Conservation (phyloP, 371 early-diverging fungal species). For the Rhizopus arrhizus region DNA sequence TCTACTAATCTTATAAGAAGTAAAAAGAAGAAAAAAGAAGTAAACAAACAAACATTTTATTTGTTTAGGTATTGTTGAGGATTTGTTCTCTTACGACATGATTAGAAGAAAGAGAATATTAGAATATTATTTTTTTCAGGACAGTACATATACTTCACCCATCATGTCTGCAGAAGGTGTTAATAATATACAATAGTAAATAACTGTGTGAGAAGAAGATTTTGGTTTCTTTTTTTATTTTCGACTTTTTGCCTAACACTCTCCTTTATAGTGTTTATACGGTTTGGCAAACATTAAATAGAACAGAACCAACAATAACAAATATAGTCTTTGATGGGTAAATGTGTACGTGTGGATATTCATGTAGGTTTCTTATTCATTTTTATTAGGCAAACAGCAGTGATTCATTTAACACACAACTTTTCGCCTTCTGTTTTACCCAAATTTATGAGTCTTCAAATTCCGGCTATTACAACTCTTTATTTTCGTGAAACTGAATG, state of each 20-base stretch:
- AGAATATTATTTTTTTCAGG: constrained; percentile 41
- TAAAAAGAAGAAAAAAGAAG: background rate
- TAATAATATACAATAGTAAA: constrained; percentile 53
- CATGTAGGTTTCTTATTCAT: background rate
- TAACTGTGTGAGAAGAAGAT: background rate
- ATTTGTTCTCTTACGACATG: constrained; percentile 43
- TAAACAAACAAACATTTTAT: background rate
- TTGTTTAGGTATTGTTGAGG: constrained; percentile 38
- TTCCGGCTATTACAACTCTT: constrained; percentile 59
- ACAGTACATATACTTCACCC: constrained; percentile 48
- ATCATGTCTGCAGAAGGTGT: constrained; percentile 56
- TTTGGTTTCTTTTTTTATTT: no score
- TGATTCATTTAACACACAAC: constrained; percentile 54
- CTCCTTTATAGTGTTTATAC: constrained; percentile 48
- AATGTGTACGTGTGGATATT: no score
- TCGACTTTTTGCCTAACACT: no score
- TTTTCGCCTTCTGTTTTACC: constrained; percentile 58
- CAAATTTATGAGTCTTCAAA: constrained; percentile 38
- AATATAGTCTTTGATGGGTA: constrained; percentile 60
- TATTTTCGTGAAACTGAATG: constrained; percentile 51
- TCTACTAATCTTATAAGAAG: constrained; percentile 2
- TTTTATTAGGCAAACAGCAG: constrained; percentile 51
- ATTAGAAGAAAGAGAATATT: constrained; percentile 36
- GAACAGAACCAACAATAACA: constrained; percentile 54
- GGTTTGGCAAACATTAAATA: constrained; percentile 63